phyloP scores from a whole-genome alignment of 2,329 filamentous ascomycete genomes.

The Zelopaecilomyces penicillatus region DNA sequence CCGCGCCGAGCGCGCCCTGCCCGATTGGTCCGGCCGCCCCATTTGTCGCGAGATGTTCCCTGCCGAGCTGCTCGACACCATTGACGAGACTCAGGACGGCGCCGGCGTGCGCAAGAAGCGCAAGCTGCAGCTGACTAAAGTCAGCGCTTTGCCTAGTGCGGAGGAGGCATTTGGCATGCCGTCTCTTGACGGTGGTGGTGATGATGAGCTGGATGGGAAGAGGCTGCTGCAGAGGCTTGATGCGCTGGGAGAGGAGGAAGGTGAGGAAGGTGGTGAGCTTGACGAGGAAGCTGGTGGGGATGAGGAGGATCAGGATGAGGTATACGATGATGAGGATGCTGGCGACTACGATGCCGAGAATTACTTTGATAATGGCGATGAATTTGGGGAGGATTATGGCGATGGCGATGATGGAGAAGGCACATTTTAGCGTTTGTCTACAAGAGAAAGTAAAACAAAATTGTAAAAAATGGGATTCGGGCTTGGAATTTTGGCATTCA shows the following conservation, averaged over 20 bases:
- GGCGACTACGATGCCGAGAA: slow-evolving; percentile 54
- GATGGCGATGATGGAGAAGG: slow-evolving; percentile 43
- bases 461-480: too few species aligned
- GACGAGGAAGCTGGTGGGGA: slow-evolving; percentile 41
- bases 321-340: slow-evolving; percentile 49
- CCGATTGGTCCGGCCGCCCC: slow-evolving; percentile 42
- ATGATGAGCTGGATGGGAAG: slow-evolving; percentile 22
- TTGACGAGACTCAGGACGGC: slow-evolving; percentile 31
- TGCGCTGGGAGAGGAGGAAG: slow-evolving; percentile 41
- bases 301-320: slow-evolving; percentile 41
- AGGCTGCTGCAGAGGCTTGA: slow-evolving; percentile 38
- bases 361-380: slow-evolving; percentile 52
- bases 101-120: slow-evolving; percentile 34
- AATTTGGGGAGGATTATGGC: slow-evolving; percentile 43
- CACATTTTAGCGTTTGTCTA: slow-evolving; percentile 22
- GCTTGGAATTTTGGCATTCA: too few species aligned
- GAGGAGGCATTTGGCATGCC: slow-evolving; percentile 41
- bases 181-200: slow-evolving; percentile 18
- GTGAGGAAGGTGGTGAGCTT: slow-evolving; percentile 37
- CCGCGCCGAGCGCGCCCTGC: slow-evolving; percentile 42
- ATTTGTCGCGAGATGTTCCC: slow-evolving; percentile 48
- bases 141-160: slow-evolving; percentile 40
- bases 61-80: slow-evolving; percentile 44
- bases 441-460: neutral
- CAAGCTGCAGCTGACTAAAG: slow-evolving; percentile 36